Base-by-base conservation (phyloP, 768 basidiomycete genomes). In the Naganishia kalamii region DNA sequence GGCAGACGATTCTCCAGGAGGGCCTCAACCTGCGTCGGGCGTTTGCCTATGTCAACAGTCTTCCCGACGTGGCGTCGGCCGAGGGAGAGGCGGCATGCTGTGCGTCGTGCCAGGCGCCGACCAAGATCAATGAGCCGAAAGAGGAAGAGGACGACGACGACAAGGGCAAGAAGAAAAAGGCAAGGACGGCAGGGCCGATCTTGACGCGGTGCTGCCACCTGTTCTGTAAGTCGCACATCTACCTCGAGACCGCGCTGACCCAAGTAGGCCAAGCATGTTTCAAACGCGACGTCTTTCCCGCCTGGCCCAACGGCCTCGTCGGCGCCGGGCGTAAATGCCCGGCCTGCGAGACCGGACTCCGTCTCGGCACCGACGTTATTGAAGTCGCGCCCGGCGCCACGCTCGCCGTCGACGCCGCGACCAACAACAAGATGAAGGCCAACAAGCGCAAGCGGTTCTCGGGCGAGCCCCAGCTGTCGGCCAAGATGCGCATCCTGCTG, bases 121-220 rank as follows among this genome's bases (percentile, higher is more conserved):
- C 52, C 6, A 44, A 54, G 8, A 33, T 57, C 4, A 68, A 63
- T 25, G 64, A 65, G 21, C 47, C 64, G 37, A 41, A 62, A 19
- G 62, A 62, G 15, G 63, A 65, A 33, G 64, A 77, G 79, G 68
- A 85, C 84, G 74, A 71, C 30, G 41, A 66, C 65, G 44, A 46
- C 35, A 70, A 67, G 70, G 67, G 64, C 44, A 65, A 59, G 61
- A 43, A 50, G 5, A 52, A 46, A 71, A 72, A 63, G 49, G 62
- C 48, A 29, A 67, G 63, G 66, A 25, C 41, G 50, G 69, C 69
- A 37, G 50, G 21, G 27, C 85, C 87, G 0, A 80, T 97, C 60
- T 79, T 99, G 74, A 96, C 96, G 13, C 85, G 88, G 67, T 99
- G 96, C 76, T 89, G 92, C 72, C 96, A 99, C 77, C 82, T 98